A percentile compares a stretch with the other conserved stretches of the same genome.
These are phyloP conservation scores for Streptanthus diversifolius DNA, from an alignment of 345 rosid genomes.

Conservation along the genomic window DNA sequence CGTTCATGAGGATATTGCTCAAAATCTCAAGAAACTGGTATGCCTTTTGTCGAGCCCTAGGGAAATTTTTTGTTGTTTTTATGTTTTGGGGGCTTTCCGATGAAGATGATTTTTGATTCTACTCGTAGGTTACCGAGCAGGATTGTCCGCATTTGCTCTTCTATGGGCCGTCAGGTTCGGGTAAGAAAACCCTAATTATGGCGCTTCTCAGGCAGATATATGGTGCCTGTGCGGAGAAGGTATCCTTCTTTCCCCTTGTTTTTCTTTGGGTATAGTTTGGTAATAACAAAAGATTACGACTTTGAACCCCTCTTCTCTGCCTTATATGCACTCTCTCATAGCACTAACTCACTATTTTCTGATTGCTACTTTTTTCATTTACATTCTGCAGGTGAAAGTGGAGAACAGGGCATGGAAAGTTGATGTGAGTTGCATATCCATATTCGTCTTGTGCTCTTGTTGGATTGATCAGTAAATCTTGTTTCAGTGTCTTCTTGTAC, in stretches of 20 bases:
- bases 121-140: slow-evolving; percentile 69
- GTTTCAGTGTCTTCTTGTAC: not conserved
- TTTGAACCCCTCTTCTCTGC: slow-evolving; percentile 4
- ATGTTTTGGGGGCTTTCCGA: not conserved
- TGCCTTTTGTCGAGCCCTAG: slow-evolving; percentile 18
- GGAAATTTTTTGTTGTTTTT: not conserved
- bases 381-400: slow-evolving; percentile 83
- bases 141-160: slow-evolving; percentile 97
- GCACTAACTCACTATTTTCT: not conserved
- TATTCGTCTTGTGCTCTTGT: not conserved
- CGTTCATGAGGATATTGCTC: slow-evolving; percentile 80
- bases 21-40: slow-evolving; percentile 88
- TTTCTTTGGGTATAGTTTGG: not conserved
- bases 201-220: slow-evolving; percentile 80
- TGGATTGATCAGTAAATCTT: not conserved
- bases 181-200: slow-evolving; percentile 99
- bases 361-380: not conserved
- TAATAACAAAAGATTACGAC: not conserved
- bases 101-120: slow-evolving; percentile 4
- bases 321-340: slow-evolving; percentile 5
- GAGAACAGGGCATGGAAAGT: slow-evolving; percentile 88
- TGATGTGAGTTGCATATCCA: slow-evolving; percentile 50
- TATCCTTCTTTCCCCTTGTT: not conserved
- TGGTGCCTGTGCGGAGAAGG: slow-evolving; percentile 90
- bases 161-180: slow-evolving; percentile 95